phyloP scores from a whole-genome alignment of 2,329 filamentous ascomycete genomes.

The Ilyonectria mors-panacis region DNA sequence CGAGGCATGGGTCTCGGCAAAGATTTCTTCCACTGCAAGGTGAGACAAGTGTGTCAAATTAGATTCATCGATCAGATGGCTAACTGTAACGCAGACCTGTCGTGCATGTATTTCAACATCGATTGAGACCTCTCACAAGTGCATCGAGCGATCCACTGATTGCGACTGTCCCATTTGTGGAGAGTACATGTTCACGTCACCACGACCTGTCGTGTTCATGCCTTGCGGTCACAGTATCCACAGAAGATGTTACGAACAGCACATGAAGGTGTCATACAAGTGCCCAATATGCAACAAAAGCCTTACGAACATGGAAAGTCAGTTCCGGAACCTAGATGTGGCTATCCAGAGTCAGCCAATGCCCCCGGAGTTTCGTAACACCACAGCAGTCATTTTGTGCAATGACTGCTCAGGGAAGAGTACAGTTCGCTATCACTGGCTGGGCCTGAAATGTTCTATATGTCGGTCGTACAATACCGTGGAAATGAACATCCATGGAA shows the following conservation, averaged over 20 bases:
- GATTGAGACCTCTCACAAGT: constrained; percentile 88
- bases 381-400: constrained; percentile 87
- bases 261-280: constrained; percentile 92
- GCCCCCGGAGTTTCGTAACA: constrained; percentile 85
- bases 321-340: constrained; percentile 91
- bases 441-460: constrained; percentile 89
- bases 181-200: constrained; percentile 96
- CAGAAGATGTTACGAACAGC: constrained; percentile 87
- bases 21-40: constrained; percentile 99
- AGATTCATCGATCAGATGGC: constrained; percentile 18
- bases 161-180: constrained; percentile 97
- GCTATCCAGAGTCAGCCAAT: constrained; percentile 93
- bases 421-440: constrained; percentile 91
- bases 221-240: constrained; percentile 97
- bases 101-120: constrained; percentile 94
- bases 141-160: constrained; percentile 93
- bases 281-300: constrained; percentile 98
- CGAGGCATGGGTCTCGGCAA: constrained; percentile 93
- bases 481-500: constrained; percentile 73
- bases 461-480: constrained; percentile 80
- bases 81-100: constrained; percentile 74
- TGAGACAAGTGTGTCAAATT: constrained; percentile 56
- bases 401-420: constrained; percentile 95
- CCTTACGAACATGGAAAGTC: constrained; percentile 96
- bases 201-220: constrained; percentile 92